Conservation (phyloP, 306 rosid species). For the Lagenaria siceraria region DNA sequence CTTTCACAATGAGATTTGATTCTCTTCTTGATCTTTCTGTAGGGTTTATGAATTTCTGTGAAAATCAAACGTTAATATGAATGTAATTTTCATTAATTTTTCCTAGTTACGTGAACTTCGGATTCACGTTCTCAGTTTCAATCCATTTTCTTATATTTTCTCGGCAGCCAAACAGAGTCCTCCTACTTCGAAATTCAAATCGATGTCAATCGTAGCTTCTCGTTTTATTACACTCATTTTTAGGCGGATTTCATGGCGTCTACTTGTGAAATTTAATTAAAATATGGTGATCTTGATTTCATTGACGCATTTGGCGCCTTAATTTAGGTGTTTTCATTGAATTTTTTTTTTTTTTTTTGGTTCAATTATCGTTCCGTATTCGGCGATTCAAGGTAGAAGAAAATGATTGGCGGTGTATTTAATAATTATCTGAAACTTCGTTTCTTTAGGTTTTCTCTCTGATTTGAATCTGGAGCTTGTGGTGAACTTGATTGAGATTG, state of each 20-base stretch:
- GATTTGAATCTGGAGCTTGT: not conserved
- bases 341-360: not conserved
- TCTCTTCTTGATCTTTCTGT: not conserved
- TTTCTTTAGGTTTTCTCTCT: not conserved
- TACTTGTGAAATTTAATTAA: not conserved
- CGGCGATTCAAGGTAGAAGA: not conserved
- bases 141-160: conserved; percentile 1
- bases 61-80: not conserved
- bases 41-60: not conserved
- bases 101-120: not conserved
- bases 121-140: not conserved
- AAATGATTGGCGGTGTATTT: not conserved
- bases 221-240: not conserved
- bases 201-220: not conserved
- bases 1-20: not conserved
- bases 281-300: not conserved
- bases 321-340: not conserved
- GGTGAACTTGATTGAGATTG: not conserved
- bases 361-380: not conserved
- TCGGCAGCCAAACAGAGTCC: conserved; percentile 11
- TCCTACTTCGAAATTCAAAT: not conserved
- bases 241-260: not conserved
- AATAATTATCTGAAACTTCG: not conserved
- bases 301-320: not conserved
- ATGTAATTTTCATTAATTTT: not conserved